Percentiles rank a stretch among this genome's conserved stretches.
phyloP scores from a whole-genome alignment of 495 filamentous ascomycete genomes.

The Penicillium pancosmium region DNA sequence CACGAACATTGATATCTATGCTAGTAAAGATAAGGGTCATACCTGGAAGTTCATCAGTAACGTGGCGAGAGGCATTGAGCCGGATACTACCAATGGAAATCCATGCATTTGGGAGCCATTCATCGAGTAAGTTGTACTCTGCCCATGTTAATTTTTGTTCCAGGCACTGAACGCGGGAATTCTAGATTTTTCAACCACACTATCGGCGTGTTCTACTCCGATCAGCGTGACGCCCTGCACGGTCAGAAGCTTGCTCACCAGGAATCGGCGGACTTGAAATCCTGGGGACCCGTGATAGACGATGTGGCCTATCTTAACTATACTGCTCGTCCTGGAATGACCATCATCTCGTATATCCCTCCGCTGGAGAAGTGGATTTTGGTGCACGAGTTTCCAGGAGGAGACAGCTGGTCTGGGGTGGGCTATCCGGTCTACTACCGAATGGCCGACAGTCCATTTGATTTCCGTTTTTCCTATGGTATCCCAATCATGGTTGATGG shows the following conservation, averaged over 20 bases:
- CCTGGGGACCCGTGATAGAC: constrained; percentile 56
- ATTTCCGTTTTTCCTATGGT: constrained; percentile 5
- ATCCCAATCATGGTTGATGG: constrained; percentile 37
- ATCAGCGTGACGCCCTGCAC: constrained; percentile 61
- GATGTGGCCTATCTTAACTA: constrained; percentile 59
- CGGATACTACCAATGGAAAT: constrained; percentile 56
- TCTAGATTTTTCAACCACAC: constrained; percentile 45
- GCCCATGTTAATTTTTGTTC: constrained; percentile 5
- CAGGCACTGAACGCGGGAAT: constrained; percentile 6
- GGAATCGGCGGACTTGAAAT: constrained; percentile 50
- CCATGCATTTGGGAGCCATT: constrained; percentile 68
- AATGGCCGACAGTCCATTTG: constrained; percentile 47
- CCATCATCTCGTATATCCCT: constrained; percentile 54
- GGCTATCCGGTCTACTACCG: constrained; percentile 50
- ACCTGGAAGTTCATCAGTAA: constrained; percentile 63
- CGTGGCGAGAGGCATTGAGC: constrained; percentile 57
- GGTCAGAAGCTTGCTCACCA: constrained; percentile 66
- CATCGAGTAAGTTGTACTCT: constrained; percentile 28
- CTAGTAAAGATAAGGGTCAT: constrained; percentile 52
- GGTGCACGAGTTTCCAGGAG: constrained; percentile 53
- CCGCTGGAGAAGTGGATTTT: constrained; percentile 56
- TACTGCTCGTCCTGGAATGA: constrained; percentile 64
- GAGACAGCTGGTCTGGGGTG: constrained; percentile 34
- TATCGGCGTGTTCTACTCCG: constrained; percentile 62
- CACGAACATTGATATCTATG: constrained; percentile 67